A percentile compares a stretch with the other conserved stretches of the same genome.
Conservation (phyloP, 768 basidiomycete genomes). For the Trametopsis cervina region DNA sequence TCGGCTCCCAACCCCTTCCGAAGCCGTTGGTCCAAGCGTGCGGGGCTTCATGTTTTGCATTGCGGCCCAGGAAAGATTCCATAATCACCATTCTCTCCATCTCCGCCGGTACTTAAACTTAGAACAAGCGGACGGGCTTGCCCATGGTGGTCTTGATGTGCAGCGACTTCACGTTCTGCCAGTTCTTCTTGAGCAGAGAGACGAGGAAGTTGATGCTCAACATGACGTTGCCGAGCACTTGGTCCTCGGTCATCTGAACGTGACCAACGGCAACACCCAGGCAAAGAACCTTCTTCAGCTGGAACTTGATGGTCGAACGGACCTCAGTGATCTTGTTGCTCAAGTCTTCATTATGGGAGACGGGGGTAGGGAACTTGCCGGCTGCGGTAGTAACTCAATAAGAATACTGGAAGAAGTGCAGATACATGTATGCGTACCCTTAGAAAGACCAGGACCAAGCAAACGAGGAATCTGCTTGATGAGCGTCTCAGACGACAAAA, state of each 20-base stretch:
- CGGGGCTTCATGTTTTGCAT: constrained; percentile 96
- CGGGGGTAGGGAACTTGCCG: constrained; percentile 98
- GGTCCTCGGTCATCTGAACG: constrained; percentile 95
- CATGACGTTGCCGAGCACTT: constrained; percentile 97
- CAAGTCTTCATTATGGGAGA: constrained; percentile 89
- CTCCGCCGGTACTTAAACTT: constrained; percentile 20
- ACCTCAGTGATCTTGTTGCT: constrained; percentile 89
- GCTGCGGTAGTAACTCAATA: too few species aligned
- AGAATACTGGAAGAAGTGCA: too few species aligned
- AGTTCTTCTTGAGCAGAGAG: constrained; percentile 98
- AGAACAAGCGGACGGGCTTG: constrained; percentile 94
- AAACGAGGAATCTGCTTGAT: constrained; percentile 99
- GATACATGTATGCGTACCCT: too few species aligned
- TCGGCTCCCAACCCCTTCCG: constrained; percentile 55
- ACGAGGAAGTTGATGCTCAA: constrained; percentile 99
- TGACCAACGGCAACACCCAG: constrained; percentile 98
- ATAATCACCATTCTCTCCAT: constrained; percentile 1
- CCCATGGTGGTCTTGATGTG: constrained; percentile 99
- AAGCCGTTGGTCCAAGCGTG: constrained; percentile 97
- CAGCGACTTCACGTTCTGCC: constrained; percentile 98
- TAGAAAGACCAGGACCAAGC: constrained; percentile 98
- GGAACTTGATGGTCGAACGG: constrained; percentile 99
- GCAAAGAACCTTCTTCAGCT: constrained; percentile 98
- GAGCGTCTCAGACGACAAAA: constrained; percentile 93
- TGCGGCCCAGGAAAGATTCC: constrained; percentile 30